Base-by-base conservation (phyloP, 2,329 filamentous ascomycete species). In the Trichophyton simii region DNA sequence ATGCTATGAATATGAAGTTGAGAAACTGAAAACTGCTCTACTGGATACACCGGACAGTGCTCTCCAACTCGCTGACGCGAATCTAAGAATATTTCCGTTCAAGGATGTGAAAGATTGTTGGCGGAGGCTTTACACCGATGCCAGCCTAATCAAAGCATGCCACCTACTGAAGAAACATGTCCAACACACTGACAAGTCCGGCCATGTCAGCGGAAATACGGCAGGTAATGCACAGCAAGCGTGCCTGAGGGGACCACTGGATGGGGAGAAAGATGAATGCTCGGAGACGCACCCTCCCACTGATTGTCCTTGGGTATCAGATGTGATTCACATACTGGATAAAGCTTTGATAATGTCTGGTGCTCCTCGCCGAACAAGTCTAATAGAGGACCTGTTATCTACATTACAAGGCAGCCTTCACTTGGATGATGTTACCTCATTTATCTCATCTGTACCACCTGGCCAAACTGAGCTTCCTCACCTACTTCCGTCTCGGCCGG, bases 331-430 rank as follows among this genome's bases (percentile, higher is more conserved):
- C 60, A 75, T 80, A 0, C 79, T 97, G 1, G 91, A 96, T 68
- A 84, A 85, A 71, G 86, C 87, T 0, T 73, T 95, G 52, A 89
- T 95, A 54, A 81, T 91, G 60, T 83, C 88, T 0, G 88, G 87
- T 0, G 87, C 82, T 0, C 82, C 83, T 1, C 78, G 70, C 0
- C 77, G 88, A 61, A 80, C 82, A 6, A 66, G 68, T 7, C 64
- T 75, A 34, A 72, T 79, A 22, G 73, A 76, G 59, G 61, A 63
- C 6, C 64, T 79, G 2, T 61, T 79, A 18, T 64, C 65, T 15
- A 64, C 67, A 4, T 62, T 77, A 11, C 70, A 74, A 60, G 62
- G 63, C 11, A 65, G 66, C 31, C 58, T 57, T 31, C 28, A 20
- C 20, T 54, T 58, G 11, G 60, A 62, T 36, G 34, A 60, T 28